Evolutionary conservation across 1,139 yeast genomes (phyloP).

Genomic region (Ogataea hybrid): DNA sequence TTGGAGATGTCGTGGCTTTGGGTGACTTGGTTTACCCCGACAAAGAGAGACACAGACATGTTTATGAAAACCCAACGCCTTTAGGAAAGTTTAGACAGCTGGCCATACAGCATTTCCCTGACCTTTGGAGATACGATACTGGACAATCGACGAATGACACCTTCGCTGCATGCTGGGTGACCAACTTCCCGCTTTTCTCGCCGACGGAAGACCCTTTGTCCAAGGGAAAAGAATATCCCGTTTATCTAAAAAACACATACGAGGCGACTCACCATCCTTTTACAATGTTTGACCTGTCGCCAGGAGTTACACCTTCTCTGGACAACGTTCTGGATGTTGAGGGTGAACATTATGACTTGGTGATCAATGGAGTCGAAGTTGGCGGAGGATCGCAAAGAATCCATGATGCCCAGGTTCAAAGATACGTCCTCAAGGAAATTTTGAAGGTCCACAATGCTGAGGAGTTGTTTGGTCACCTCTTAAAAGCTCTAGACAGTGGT

Average conservation of each 20-base stretch:
- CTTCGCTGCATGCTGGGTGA: conserved; percentile 82
- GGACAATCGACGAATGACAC: conserved; percentile 25
- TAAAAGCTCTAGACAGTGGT: too few species aligned
- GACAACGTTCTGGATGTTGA: conserved; percentile 46
- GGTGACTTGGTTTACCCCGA: conserved; percentile 27
- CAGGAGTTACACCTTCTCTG: conserved; percentile 1
- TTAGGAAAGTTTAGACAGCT: conserved; percentile 82
- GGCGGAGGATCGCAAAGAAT: too few species aligned
- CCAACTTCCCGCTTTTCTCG: conserved; percentile 85
- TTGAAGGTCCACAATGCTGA: too few species aligned
- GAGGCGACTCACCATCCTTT: conserved; percentile 95
- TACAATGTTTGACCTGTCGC: conserved; percentile 62
- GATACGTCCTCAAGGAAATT: too few species aligned
- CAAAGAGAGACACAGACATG: conserved; percentile 25
- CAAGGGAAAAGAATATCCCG: conserved; percentile 48
- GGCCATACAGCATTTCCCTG: conserved; percentile 55
- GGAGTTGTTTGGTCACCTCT: too few species aligned
- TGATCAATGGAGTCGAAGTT: conserved; percentile 89
- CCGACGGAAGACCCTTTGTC: conserved; percentile 49
- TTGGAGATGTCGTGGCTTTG: too few species aligned
- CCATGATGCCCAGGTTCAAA: too few species aligned
- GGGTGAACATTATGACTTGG: conserved; percentile 94
- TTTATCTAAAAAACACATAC: conserved; percentile 45
- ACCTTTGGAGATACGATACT: conserved; percentile 44
- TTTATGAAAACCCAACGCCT: conserved; percentile 94